Base-by-base conservation (phyloP, 345 rosid species). In the Noccaea bulbosa region DNA sequence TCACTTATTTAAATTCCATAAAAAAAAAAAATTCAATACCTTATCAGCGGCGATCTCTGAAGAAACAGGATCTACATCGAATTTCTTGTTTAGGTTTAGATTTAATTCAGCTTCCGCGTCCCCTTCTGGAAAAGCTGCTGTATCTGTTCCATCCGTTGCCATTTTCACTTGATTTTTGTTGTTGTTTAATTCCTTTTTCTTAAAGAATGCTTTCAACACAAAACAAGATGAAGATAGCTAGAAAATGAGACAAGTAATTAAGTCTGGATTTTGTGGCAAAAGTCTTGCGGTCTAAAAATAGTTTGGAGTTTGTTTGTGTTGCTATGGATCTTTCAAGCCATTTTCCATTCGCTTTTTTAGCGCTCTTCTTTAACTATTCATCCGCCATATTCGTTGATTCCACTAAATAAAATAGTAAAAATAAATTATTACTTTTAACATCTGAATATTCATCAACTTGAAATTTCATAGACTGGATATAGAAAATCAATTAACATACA, bases 11-110 rank as follows among this genome's bases (percentile, higher is more conserved):
- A 51, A 51, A 33, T 7, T 8, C 8, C 4, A 14, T 1, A 54
- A n/a, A 53, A 53, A 2, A 30, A 17, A 35, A 41, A 41, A 48
- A 48, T 8, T 6, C 9, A 22, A 10, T 34, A 64, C 79, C 79
- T 62, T 46, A 4, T 75, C 65, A 17, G 84, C 17, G 40, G 69
- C 75, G 8, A 81, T 81, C 24, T 78, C 81, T 9, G 79, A 77
- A 0, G 93, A 84, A 15, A 79, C 47, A 14, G 87, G 65, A 80
- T 84, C 93, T 30, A 79, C 75, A 55, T 78, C 59, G 3, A 83
- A 72, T 16, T 53, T 55, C 50, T 72, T 79, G 79, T 83, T 81
- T 1, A 49, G 69, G 38, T 62, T 72, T 8, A 80, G 81, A 70
- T 85, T 69, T 73, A 84, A 41, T 62, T 77, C 88, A 12, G 65